Evolutionary conservation across 106 monocot genomes (phyloP), one percentile per base, ranked within the genome.

Genomic region (Agapanthus africanus): DNA sequence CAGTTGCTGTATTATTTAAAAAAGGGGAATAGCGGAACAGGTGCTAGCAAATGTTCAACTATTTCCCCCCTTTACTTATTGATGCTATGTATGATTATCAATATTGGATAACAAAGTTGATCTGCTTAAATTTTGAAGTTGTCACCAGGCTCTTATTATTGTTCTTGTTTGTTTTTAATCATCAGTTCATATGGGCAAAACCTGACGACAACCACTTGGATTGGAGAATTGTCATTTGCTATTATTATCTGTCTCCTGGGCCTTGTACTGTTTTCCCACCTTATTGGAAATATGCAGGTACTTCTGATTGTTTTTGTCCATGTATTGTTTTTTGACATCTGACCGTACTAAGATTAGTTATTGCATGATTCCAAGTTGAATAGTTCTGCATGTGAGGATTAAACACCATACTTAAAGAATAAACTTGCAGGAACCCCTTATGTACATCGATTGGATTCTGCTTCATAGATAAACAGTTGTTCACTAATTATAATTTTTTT

Each of bases 281-380:
- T 95, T 64, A 95, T 95, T 78, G 95, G 95, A 62, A 95, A 95
- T 65, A 88, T 95, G 88, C 91, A 95, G 95, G 95, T 95, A 86
- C 25, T 54, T 6, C 26, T 61, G 16, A 47, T 34, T 40, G 2
- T 34, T 46, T 72, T 52, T 41, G 22, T 60, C 18, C 23, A 35
- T 41, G 13, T 44, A 19, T 3, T 50, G 10, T 32, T 22, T 10
- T 36, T 25, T 41, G 14, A 39, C 39, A 51, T 36, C 15, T 36
- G 25, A 35, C 2, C 32, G 2, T 38, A 11, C 4, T 57, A 57
- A 30, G 56, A 11, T 8, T 30, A 26, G 52, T 54, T 22, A 27
- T 54, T 10, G 22, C 52, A 57, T 57, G 0, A 7, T 57, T 57
- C 13, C 30, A 57, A 57, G 11, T 14, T 14, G 15, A 57, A 26